Conservation (phyloP, 345 rosid species). For the Eucalyptus polyanthemos region DNA sequence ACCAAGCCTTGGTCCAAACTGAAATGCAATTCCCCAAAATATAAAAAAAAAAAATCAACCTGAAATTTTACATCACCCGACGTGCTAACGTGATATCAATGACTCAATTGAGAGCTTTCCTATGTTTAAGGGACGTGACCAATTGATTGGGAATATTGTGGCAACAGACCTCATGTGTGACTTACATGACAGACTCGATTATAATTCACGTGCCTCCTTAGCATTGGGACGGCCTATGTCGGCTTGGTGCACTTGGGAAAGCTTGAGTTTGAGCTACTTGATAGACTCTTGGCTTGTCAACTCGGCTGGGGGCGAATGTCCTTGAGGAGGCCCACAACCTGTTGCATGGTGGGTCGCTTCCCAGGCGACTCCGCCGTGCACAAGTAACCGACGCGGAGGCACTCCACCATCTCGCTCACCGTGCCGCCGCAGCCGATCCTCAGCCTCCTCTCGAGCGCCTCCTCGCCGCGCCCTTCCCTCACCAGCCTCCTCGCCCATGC, state of each 20-base stretch:
- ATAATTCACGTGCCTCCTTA: background rate
- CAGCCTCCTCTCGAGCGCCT: constrained; percentile 57
- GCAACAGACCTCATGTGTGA: fast-evolving
- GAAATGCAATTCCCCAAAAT: background rate
- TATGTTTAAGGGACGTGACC: background rate
- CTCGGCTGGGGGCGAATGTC: constrained; percentile 31
- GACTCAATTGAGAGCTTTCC: background rate
- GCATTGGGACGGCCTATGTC: background rate
- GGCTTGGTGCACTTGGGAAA: no score
- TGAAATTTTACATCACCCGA: background rate
- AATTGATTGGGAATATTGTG: background rate
- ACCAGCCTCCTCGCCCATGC: constrained; percentile 46
- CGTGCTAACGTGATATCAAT: fast-evolving
- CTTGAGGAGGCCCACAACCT: constrained; percentile 76
- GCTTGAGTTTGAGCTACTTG: background rate
- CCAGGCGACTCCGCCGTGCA: constrained; percentile 74
- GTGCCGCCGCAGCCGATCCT: constrained; percentile 33
- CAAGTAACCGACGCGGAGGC: constrained; percentile 66
- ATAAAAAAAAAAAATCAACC: background rate
- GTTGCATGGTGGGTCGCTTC: constrained; percentile 92
- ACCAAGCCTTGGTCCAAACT: background rate
- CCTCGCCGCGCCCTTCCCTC: constrained; percentile 47
- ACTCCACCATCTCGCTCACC: constrained; percentile 65
- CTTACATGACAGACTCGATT: background rate
- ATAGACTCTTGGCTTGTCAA: background rate